Evolutionary conservation across 768 basidiomycete species (phyloP).

Genomic region (Suillus brevipes): DNA sequence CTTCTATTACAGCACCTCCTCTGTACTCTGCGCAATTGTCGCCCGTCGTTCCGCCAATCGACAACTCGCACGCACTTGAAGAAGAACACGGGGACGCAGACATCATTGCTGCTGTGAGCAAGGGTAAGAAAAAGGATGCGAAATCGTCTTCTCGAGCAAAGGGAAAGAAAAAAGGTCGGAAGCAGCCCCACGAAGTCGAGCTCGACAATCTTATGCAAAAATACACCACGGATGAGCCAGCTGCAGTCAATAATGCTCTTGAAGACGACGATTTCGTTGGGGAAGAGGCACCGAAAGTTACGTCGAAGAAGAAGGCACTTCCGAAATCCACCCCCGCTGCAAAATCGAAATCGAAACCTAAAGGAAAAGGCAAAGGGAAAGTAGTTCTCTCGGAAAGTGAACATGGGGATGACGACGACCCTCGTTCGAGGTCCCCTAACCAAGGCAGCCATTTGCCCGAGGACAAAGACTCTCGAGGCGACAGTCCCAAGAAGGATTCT

Average conservation of each 20-base stretch:
- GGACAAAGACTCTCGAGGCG: background rate
- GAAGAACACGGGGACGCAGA: background rate
- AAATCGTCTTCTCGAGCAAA: constrained; percentile 25
- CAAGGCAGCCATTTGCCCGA: background rate
- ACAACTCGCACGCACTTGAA: background rate
- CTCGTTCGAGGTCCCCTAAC: background rate
- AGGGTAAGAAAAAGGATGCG: constrained; percentile 19
- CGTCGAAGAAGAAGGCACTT: constrained; percentile 23
- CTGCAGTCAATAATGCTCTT: constrained; percentile 2
- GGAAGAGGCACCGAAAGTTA: constrained; percentile 1
- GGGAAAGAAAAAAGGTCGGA: constrained; percentile 30
- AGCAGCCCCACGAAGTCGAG: constrained; percentile 23
- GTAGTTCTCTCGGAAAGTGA: constrained; percentile 27
- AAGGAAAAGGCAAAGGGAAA: constrained; percentile 35
- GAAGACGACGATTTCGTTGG: constrained; percentile 4
- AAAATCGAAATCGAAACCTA: constrained; percentile 25
- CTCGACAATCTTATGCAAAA: constrained; percentile 13
- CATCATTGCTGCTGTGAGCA: background rate
- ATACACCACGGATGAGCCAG: background rate
- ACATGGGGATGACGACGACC: constrained; percentile 17
- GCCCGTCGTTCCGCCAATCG: constrained; percentile 26
- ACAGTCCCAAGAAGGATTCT: background rate
- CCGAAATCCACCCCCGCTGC: constrained; percentile 9
- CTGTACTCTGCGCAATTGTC: constrained; percentile 51
- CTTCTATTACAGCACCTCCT: constrained; percentile 32